Evolutionary conservation across 306 rosid genomes (phyloP), one percentile per base, ranked within the genome.

Genomic region (Nissolia schottii): DNA sequence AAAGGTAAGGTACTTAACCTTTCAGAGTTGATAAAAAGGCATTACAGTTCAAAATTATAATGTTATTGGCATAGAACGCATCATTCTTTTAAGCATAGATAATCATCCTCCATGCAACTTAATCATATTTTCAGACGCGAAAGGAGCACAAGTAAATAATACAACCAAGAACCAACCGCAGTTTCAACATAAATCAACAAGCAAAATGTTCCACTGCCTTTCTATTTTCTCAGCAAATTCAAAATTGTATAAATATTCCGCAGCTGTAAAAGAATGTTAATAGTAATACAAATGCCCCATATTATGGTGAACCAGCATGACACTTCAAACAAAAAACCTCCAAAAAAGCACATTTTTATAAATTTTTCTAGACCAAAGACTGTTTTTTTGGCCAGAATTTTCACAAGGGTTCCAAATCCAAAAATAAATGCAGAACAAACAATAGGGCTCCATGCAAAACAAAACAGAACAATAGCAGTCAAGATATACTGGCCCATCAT

Each of bases 331-430:
- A 31, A 15, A 56, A 54, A 9, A 28, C 38, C 57, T 1, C 62
- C 4, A 19, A 37, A 70, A 5, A 34, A 10, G 4, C 0, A 29
- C 13, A 29, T 1, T 8, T 64, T 29, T 35, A 20, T 45, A 20
- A 31, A 20, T 10, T 41, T 43, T 62, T 6, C 25, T 13, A 2
- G 15, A 28, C 31, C 56, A 64, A 61, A 11, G 8, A 48, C 19
- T 3, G 9, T 1, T 2, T 23, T 72, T 64, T 19, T n/a, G 2
- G 0, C 19, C 54, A 71, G 0, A 54, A 41, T 31, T 16, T 43
- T 51, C 82, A 78, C 4, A 7, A 32, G 43, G 43, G 15, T n/a
- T n/a, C 50, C 64, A 48, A 64, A 20, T 64, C 63, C 58, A 53
- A 10, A 6, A 6, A 41, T 32, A 63, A n/a, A n/a, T 24, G 0